phyloP scores from a whole-genome alignment of 495 filamentous ascomycete genomes.

The Penicillium goetzii region DNA sequence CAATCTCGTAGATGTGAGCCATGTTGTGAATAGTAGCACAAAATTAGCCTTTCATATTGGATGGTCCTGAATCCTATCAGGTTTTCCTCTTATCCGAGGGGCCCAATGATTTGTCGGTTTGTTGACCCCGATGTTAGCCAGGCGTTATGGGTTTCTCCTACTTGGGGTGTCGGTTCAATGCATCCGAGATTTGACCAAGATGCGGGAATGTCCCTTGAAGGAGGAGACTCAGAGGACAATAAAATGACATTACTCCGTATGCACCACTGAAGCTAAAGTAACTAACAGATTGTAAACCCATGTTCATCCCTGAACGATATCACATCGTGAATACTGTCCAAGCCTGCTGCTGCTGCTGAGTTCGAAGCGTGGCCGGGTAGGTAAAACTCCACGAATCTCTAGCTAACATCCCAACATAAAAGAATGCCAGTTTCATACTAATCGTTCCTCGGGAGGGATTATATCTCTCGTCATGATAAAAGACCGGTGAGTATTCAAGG shows the following conservation, averaged over 20 bases:
- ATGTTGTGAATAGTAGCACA: neutral
- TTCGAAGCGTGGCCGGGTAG: neutral
- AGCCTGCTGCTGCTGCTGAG: neutral
- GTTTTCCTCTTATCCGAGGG: neutral
- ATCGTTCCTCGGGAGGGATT: neutral
- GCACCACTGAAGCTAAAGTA: neutral
- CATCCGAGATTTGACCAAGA: neutral
- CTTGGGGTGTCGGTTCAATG: neutral
- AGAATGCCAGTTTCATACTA: neutral
- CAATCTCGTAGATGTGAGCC: constrained; percentile 1
- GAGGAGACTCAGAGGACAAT: neutral
- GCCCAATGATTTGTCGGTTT: neutral
- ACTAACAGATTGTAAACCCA: neutral
- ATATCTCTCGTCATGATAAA: neutral
- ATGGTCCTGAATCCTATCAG: neutral
- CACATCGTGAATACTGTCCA: neutral
- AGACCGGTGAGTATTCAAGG: neutral
- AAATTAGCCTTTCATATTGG: neutral
- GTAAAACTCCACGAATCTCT: neutral
- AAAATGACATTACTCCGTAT: neutral
- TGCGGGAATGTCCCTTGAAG: neutral
- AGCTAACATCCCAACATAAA: neutral
- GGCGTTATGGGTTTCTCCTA: neutral
- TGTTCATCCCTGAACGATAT: neutral
- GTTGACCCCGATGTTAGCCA: neutral